phyloP scores from a whole-genome alignment of 352 stramenopile genomes.

The Pythium oligandrum region DNA sequence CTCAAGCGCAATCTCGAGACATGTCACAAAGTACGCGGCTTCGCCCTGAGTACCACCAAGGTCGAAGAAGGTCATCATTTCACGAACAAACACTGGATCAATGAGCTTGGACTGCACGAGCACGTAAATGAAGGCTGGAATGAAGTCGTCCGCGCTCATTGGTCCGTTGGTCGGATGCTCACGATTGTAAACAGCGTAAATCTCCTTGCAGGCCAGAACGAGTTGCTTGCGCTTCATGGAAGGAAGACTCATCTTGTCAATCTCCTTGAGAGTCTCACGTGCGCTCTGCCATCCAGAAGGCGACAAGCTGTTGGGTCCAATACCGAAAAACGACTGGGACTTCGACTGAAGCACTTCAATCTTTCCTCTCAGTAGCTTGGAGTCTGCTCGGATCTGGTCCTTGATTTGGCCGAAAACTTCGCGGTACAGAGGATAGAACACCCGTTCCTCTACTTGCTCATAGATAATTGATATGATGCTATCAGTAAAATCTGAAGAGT shows the following conservation, averaged over 20 bases:
- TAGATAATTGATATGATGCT: constrained; percentile 66
- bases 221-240: constrained; percentile 82
- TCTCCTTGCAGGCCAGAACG: constrained; percentile 74
- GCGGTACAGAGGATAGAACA: constrained; percentile 78
- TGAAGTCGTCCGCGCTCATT: constrained; percentile 85
- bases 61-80: constrained; percentile 80
- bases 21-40: constrained; percentile 85
- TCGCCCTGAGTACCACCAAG: constrained; percentile 61
- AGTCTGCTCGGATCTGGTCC: constrained; percentile 49
- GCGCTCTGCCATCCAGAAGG: constrained; percentile 54
- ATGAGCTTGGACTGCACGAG: constrained; percentile 69
- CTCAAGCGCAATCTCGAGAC: constrained; percentile 83
- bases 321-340: constrained; percentile 81
- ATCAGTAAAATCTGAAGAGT: constrained; percentile 51
- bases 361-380: constrained; percentile 71
- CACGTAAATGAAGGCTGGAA: constrained; percentile 86
- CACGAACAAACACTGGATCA: constrained; percentile 68
- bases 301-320: constrained; percentile 62
- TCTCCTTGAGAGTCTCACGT: constrained; percentile 56
- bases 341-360: constrained; percentile 78
- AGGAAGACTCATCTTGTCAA: constrained; percentile 74
- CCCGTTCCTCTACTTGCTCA: constrained; percentile 81
- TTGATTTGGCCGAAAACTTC: constrained; percentile 62
- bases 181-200: constrained; percentile 68
- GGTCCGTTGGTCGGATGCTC: constrained; percentile 69